A percentile compares a stretch with the other conserved stretches of the same genome.
These are phyloP conservation scores for Trichoderma asperellum DNA, from an alignment of 2,329 filamentous ascomycete genomes.

Conservation along the genomic window DNA sequence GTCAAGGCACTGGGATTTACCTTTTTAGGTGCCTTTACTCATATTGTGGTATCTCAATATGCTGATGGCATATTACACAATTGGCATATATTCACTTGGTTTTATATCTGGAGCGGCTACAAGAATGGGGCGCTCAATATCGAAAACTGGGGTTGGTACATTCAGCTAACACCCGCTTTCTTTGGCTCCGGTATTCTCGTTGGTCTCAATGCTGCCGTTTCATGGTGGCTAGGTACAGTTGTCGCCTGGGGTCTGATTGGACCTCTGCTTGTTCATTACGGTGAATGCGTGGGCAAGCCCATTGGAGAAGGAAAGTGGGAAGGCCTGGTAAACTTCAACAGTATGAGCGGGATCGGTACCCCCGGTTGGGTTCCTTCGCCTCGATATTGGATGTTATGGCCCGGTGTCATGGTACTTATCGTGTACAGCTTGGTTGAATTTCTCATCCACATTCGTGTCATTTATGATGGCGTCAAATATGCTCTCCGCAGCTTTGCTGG, in stretches of 20 bases:
- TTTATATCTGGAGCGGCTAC: slow-evolving; percentile 60
- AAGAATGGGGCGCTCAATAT: slow-evolving; percentile 54
- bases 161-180: slow-evolving; percentile 64
- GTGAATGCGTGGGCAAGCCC: slow-evolving; percentile 53
- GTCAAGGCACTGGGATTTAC: slow-evolving; percentile 58
- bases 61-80: slow-evolving; percentile 63
- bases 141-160: slow-evolving; percentile 65
- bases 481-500: slow-evolving; percentile 40
- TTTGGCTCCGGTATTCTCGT: slow-evolving; percentile 60
- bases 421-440: slow-evolving; percentile 49
- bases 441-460: slow-evolving; percentile 45
- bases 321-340: slow-evolving; percentile 38
- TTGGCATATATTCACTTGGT: slow-evolving; percentile 58
- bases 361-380: slow-evolving; percentile 43
- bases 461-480: slow-evolving; percentile 43
- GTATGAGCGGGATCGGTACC: slow-evolving; percentile 38
- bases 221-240: slow-evolving; percentile 60
- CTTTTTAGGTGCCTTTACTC: slow-evolving; percentile 54
- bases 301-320: slow-evolving; percentile 39
- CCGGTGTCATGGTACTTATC: slow-evolving; percentile 50
- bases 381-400: slow-evolving; percentile 51
- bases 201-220: slow-evolving; percentile 58
- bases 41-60: slow-evolving; percentile 62
- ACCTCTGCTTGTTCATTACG: slow-evolving; percentile 52
- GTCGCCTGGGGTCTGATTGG: slow-evolving; percentile 60